Conservation (phyloP, 495 filamentous ascomycete genomes). For the Hypoxylon trugodes region DNA sequence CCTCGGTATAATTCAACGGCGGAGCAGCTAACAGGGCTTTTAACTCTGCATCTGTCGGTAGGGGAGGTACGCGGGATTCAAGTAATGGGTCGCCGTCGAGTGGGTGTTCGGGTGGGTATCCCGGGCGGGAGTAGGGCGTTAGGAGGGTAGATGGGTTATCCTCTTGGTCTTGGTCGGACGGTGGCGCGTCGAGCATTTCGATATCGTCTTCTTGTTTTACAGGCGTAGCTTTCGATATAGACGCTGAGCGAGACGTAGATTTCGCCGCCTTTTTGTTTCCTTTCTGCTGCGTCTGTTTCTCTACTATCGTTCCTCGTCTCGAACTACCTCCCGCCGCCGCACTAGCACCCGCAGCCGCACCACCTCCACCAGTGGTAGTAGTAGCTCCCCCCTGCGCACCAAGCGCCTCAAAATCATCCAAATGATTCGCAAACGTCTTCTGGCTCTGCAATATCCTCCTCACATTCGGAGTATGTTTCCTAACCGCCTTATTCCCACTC, state of each 20-base stretch:
- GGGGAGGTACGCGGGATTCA: constrained; percentile 65
- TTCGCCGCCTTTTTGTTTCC: constrained; percentile 33
- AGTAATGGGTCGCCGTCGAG: constrained; percentile 70
- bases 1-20: constrained; percentile 80
- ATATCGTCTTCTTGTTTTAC: constrained; percentile 46
- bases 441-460: constrained; percentile 89
- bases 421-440: constrained; percentile 90
- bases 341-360: constrained; percentile 33
- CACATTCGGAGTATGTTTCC: constrained; percentile 79
- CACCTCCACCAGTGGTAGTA: neutral
- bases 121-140: constrained; percentile 34
- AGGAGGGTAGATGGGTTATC: constrained; percentile 34
- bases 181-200: constrained; percentile 48
- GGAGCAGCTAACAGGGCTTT: constrained; percentile 72
- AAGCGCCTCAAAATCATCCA: constrained; percentile 86
- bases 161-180: constrained; percentile 29
- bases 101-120: constrained; percentile 47
- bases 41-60: constrained; percentile 74
- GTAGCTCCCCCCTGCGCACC: too few species aligned
- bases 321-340: constrained; percentile 31
- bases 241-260: constrained; percentile 33
- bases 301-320: neutral
- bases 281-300: constrained; percentile 28
- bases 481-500: constrained; percentile 21
- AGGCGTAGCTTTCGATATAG: constrained; percentile 37